These are phyloP conservation scores for Cenococcum geophilum DNA, from an alignment of 495 filamentous ascomycete genomes.

Conservation along the genomic window DNA sequence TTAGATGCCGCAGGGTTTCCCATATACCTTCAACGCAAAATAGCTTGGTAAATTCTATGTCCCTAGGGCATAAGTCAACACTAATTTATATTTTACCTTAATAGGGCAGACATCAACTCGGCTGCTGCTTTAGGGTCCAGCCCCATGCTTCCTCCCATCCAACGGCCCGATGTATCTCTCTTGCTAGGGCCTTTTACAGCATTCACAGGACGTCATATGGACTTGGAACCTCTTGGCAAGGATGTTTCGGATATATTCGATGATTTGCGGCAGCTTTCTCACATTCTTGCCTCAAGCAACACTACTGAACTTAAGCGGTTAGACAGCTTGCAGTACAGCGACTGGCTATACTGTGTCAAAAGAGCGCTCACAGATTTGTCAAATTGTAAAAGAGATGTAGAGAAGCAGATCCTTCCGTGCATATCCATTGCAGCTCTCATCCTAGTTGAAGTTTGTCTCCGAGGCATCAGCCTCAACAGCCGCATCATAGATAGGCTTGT, in stretches of 20 bases:
- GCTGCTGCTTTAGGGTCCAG: not conserved
- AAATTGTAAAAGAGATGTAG: not conserved
- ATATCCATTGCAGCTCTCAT: not conserved
- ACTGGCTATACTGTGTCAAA: not conserved
- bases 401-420: not conserved
- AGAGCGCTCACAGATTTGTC: not conserved
- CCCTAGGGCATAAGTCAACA: not conserved
- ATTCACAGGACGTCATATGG: not conserved
- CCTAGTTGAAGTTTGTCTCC: not conserved
- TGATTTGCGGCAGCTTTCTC: not conserved
- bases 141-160: not conserved
- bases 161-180: not conserved
- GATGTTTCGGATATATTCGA: not conserved
- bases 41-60: not conserved
- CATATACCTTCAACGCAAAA: not conserved
- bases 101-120: not conserved
- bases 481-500: constrained; percentile 1
- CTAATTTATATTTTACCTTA: not conserved
- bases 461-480: not conserved
- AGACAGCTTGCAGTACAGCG: not conserved
- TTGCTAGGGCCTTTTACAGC: not conserved
- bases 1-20: not conserved
- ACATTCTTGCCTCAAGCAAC: not conserved
- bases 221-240: not conserved
- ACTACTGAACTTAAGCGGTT: not conserved